These are phyloP conservation scores for Phytopythium helicoides DNA, from an alignment of 352 stramenopile genomes.

Conservation along the genomic window DNA sequence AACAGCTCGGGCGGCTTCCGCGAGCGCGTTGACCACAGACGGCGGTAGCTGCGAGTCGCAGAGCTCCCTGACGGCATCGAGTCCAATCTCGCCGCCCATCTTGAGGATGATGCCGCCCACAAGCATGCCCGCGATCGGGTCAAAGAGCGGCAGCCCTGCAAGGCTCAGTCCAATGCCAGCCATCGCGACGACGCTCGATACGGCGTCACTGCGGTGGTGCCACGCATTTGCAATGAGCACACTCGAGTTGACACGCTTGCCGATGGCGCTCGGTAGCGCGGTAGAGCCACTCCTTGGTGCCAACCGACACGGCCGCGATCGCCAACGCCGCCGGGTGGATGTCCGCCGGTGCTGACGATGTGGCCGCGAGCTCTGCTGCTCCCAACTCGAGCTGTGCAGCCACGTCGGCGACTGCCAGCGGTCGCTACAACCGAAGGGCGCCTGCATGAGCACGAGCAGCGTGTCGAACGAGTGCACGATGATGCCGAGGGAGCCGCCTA, in stretches of 20 bases:
- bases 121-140: slow-evolving; percentile 64
- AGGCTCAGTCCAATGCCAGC: slow-evolving; percentile 62
- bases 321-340: slow-evolving; percentile 70
- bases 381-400: slow-evolving; percentile 1
- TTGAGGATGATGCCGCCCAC: slow-evolving; percentile 78
- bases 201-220: slow-evolving; percentile 89
- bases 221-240: slow-evolving; percentile 96
- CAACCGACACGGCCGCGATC: slow-evolving; percentile 86
- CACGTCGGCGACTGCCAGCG: slow-evolving; percentile 15
- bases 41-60: slow-evolving; percentile 57
- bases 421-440: too few relatives aligned
- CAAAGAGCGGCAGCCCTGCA: slow-evolving; percentile 56
- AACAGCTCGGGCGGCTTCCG: slow-evolving; percentile 33
- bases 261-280: slow-evolving; percentile 90
- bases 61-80: slow-evolving; percentile 52
- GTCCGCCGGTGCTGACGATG: slow-evolving; percentile 15
- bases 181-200: slow-evolving; percentile 80
- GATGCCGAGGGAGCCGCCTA: slow-evolving; percentile 63
- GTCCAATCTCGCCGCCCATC: slow-evolving; percentile 72
- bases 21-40: slow-evolving; percentile 32
- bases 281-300: slow-evolving; percentile 91
- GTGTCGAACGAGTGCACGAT: slow-evolving; percentile 68
- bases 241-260: slow-evolving; percentile 86
- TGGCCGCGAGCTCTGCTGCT: slow-evolving; percentile 1
- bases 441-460: slow-evolving; percentile 47